Conservation (phyloP, 495 filamentous ascomycete species). For the Hyaloscypha hepaticicola region DNA sequence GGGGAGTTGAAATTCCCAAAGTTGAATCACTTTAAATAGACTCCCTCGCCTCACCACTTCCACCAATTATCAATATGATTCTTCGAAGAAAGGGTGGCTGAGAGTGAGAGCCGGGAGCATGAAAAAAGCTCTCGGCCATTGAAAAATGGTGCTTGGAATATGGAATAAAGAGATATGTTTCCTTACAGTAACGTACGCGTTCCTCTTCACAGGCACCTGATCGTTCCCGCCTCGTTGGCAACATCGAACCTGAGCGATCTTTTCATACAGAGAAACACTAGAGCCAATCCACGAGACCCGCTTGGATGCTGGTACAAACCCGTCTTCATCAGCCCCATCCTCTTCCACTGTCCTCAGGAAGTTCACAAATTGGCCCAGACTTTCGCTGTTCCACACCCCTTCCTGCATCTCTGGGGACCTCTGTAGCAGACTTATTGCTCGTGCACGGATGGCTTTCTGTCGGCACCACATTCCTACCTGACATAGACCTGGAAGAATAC, state of each 20-base stretch:
- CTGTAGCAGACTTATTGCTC: background rate
- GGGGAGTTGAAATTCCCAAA: no score
- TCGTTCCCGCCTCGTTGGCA: background rate
- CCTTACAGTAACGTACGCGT: background rate
- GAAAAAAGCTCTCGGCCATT: no score
- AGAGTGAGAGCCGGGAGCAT: no score
- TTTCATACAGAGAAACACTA: background rate
- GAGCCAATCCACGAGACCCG: background rate
- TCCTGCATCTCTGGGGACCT: background rate
- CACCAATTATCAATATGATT: no score
- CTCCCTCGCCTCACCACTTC: no score
- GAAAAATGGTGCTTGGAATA: no score
- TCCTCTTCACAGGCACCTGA: background rate
- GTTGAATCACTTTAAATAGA: no score
- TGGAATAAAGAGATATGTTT: no score
- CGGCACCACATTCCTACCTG: background rate
- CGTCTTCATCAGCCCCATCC: background rate
- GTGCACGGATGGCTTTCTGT: background rate
- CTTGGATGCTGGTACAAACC: background rate
- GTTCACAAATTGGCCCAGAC: background rate
- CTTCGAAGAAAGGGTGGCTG: no score
- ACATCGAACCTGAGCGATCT: background rate
- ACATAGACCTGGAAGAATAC: conserved; percentile 22
- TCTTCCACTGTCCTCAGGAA: background rate
- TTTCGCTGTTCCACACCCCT: background rate